Evolutionary conservation across 2,329 filamentous ascomycete genomes (phyloP), one percentile per base, ranked within the genome.

Genomic region (Decorospora gaudefroyi): DNA sequence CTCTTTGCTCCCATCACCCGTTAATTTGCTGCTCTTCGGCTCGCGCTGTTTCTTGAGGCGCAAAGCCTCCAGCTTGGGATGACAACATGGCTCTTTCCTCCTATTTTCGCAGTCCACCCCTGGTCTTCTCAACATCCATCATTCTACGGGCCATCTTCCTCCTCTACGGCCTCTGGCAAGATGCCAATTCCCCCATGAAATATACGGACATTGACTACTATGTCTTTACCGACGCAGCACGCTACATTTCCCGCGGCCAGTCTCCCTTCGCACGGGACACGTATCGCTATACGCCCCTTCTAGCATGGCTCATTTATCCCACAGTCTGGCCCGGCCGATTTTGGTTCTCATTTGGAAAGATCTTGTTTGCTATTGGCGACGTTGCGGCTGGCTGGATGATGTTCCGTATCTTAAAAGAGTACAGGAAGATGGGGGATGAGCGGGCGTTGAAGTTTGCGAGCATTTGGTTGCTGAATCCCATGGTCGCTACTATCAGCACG

Each of bases 131-230:
- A 19, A 51, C 70, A 17, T 71, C 76, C 8, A 74, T 84, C 40
- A 61, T 84, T 33, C 80, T 99, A 16, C 88, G 93, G 49, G 67
- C 82, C 4, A 69, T 76, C 21, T 84, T 99, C 52, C 81, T 97
- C 35, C 68, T 95, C 62, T 97, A 97, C 70, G 92, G 93, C 46
- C 81, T 90, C 49, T 91, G 88, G 78, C 93, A 99, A 75, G 93
- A 99, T 73, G 86, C 89, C 48, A 80, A 91, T 73, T 95, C 90
- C 6, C 85, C 92, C 10, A 75, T 99, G 65, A 97, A 97, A 74
- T 99, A 97, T 76, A 99, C 93, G 37, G 93, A 99, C 73, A 96
- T 99, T 62, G 93, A 99, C 78, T 99, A 99, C 73, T 84, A 90
- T 55, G 93, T 99, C 69, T 99, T 99, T 77, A 97, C 93, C 34